These are phyloP conservation scores for Tylopilus sp. DNA, from an alignment of 768 basidiomycete species.

Conservation along the genomic window DNA sequence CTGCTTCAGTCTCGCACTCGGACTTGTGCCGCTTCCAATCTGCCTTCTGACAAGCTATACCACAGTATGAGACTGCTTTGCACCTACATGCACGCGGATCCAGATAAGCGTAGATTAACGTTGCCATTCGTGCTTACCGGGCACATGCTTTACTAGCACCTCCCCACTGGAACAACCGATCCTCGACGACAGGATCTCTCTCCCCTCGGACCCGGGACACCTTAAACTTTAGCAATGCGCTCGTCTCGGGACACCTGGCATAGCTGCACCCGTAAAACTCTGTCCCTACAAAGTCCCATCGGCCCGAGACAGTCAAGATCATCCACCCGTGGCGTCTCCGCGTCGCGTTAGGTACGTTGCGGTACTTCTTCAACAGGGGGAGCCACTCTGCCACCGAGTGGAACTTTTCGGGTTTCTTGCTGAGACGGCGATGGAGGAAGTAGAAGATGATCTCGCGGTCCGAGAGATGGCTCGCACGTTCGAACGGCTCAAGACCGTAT, in stretches of 20 bases:
- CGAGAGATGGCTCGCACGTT: neutral
- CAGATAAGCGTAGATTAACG: neutral
- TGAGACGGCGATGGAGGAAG: neutral
- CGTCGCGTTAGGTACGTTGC: neutral
- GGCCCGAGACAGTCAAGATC: neutral
- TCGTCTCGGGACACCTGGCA: neutral
- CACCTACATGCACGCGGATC: neutral
- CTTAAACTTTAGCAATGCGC: neutral
- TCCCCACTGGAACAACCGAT: neutral
- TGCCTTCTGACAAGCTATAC: neutral
- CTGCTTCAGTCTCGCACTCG: neutral
- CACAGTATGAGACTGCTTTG: neutral
- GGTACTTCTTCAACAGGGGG: neutral
- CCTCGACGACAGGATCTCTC: neutral
- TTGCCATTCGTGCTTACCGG: neutral
- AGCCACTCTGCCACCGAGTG: neutral
- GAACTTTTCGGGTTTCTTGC: neutral
- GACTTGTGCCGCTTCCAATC: conserved; percentile 3
- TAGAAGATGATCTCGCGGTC: neutral
- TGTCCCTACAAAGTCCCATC: neutral
- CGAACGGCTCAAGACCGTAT: neutral
- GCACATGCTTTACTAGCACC: neutral
- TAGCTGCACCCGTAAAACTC: neutral
- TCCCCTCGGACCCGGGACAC: neutral
- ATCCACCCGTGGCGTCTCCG: neutral